A percentile compares a stretch with the other conserved stretches of the same genome.
Evolutionary conservation across 75 land plant species (phyloP).

Genomic region (Picea glauca): DNA sequence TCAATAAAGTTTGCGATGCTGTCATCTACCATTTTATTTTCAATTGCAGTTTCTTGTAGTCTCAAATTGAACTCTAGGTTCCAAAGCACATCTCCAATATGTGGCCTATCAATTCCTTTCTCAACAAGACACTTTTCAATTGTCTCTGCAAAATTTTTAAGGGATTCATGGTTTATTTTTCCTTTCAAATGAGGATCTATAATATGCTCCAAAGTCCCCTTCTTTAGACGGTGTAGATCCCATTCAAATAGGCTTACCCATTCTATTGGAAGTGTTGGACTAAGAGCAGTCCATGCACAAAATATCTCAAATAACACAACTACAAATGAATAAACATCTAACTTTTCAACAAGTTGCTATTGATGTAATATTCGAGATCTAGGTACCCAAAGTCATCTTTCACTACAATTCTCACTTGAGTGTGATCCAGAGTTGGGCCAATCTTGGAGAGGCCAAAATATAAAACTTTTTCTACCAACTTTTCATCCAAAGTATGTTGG

Average conservation of each 20-base stretch:
- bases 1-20: background rate
- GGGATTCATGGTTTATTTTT: constrained; percentile 14
- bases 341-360: constrained; percentile 11
- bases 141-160: constrained; percentile 24
- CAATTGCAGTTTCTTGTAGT: constrained; percentile 4
- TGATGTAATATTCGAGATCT: constrained; percentile 30
- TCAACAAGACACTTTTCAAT: constrained; percentile 26
- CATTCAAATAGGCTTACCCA: constrained; percentile 17
- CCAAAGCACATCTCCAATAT: constrained; percentile 39
- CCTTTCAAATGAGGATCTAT: constrained; percentile 18
- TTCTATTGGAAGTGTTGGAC: constrained; percentile 11
- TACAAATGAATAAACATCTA: constrained; percentile 31
- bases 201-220: constrained; percentile 9
- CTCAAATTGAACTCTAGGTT: constrained; percentile 17
- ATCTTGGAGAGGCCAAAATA: constrained; percentile 30
- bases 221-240: constrained; percentile 12
- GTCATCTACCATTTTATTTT: background rate
- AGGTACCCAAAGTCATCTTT: constrained; percentile 24
- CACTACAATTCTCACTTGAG: constrained; percentile 27
- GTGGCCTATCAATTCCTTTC: constrained; percentile 21
- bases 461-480: constrained; percentile 24
- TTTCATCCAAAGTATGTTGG: constrained; percentile 32
- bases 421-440: constrained; percentile 19
- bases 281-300: constrained; percentile 17
- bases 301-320: constrained; percentile 24